These are phyloP conservation scores for Cercospora zeae-maydis DNA, from an alignment of 2,329 filamentous ascomycete genomes.

Conservation along the genomic window DNA sequence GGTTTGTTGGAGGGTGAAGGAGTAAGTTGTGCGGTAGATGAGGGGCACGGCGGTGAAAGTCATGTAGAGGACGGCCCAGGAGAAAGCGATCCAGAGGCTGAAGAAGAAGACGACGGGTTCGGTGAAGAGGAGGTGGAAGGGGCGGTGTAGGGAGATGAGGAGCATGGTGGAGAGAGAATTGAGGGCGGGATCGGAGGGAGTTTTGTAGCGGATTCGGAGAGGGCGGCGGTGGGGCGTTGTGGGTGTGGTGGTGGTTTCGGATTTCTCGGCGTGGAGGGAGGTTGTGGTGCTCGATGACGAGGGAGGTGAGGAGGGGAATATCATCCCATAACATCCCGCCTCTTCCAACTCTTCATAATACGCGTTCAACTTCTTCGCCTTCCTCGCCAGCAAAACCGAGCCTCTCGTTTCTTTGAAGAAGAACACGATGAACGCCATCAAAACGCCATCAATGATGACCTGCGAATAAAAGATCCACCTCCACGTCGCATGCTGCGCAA, in stretches of 20 bases:
- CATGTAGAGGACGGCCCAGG: conserved; percentile 84
- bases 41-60: conserved; percentile 78
- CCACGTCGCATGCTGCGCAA: conserved; percentile 67
- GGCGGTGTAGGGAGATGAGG: conserved; percentile 67
- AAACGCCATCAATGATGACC: conserved; percentile 61
- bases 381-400: conserved; percentile 71
- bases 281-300: conserved; percentile 23
- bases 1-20: conserved; percentile 63
- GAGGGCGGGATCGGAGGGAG: conserved; percentile 73
- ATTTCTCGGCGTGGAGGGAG: neutral
- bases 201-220: conserved; percentile 65
- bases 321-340: conserved; percentile 57
- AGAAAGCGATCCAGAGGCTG: conserved; percentile 83
- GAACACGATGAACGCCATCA: conserved; percentile 62
- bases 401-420: conserved; percentile 81
- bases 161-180: conserved; percentile 67
- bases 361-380: conserved; percentile 67
- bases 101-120: conserved; percentile 82
- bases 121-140: conserved; percentile 72
- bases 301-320: conserved; percentile 39
- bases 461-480: conserved; percentile 90
- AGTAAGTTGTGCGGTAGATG: conserved; percentile 66
- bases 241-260: conserved; percentile 22
- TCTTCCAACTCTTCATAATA: conserved; percentile 75
- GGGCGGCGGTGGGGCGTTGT: conserved; percentile 16